Evolutionary conservation across 306 rosid genomes (phyloP).

Genomic region (Medicago lupulina): DNA sequence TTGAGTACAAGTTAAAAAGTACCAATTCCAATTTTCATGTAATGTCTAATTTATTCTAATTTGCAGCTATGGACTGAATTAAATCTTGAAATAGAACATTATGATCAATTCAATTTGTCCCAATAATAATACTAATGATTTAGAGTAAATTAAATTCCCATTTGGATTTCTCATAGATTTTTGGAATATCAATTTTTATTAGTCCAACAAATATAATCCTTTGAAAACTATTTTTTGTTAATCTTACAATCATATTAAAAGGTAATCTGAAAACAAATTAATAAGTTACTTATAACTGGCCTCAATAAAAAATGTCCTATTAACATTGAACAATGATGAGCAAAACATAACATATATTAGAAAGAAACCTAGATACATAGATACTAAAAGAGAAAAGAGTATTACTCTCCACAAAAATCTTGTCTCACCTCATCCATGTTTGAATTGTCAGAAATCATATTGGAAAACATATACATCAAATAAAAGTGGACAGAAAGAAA

Average conservation of each 20-base stretch:
- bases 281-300: too few relatives aligned
- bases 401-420: not conserved
- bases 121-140: not conserved
- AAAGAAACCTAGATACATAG: not conserved
- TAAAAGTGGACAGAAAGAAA: not conserved
- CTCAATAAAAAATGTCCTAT: too few relatives aligned
- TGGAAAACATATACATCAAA: not conserved
- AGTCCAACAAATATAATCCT: too few relatives aligned
- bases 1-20: too few relatives aligned
- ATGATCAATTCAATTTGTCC: not conserved
- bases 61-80: not conserved
- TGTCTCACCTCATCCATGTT: slow-evolving; percentile 2
- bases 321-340: not conserved
- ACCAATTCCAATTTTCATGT: too few relatives aligned
- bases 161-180: not conserved
- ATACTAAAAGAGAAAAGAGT: not conserved
- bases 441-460: slow-evolving; percentile 37
- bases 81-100: not conserved
- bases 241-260: too few relatives aligned
- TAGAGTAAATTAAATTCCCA: not conserved
- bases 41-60: too few relatives aligned
- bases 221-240: too few relatives aligned
- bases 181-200: too few relatives aligned
- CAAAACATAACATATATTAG: not conserved
- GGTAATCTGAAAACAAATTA: too few relatives aligned